Evolutionary conservation across 2,329 filamentous ascomycete genomes (phyloP), one percentile per base, ranked within the genome.

Genomic region (Tolypocladium album): DNA sequence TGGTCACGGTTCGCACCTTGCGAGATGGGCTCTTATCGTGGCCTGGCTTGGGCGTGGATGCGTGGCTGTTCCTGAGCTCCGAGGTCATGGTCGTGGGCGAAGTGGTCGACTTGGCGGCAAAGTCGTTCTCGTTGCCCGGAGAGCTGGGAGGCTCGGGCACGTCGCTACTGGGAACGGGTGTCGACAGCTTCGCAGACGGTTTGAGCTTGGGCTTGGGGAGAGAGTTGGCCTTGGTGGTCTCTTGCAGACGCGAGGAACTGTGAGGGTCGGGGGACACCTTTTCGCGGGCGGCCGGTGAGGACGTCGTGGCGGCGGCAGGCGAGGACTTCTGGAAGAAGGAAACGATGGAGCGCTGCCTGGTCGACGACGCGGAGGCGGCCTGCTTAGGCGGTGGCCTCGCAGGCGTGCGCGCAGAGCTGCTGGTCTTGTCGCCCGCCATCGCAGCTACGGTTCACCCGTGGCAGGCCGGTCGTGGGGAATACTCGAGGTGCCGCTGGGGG

Each of bases 141-240:
- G 87, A 88, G 71, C 86, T 88, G 0, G 81, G 79, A 27, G 85
- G 85, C 58, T 88, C 85, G 34, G 84, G 72, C 42, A 82, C 82
- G 73, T 95, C 90, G 73, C 91, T 95, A 72, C 90, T 96, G 6
- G 91, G 88, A 7, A 88, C 82, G 5, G 91, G 90, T 0, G 90
- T 92, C 61, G 87, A 68, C 53, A 72, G 67, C 61, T 74, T 74
- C 45, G 60, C 58, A 7, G 75, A 75, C 57, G 80, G 80, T n/a
- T 73, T 76, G 24, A 77, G 76, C 67, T 81, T 69, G 57, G 62
- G 58, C 63, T 66, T 68, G 61, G 73, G 73, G 24, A 74, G 67
- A 64, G 72, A 66, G 70, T 77, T 77, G 68, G 72, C 71, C 61
- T 74, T 75, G 22, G 72, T 75, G 34, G 75, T 74, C 65, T 78